Evolutionary conservation across 495 filamentous ascomycete species (phyloP).

Genomic region (Mytilinidion resinicola): DNA sequence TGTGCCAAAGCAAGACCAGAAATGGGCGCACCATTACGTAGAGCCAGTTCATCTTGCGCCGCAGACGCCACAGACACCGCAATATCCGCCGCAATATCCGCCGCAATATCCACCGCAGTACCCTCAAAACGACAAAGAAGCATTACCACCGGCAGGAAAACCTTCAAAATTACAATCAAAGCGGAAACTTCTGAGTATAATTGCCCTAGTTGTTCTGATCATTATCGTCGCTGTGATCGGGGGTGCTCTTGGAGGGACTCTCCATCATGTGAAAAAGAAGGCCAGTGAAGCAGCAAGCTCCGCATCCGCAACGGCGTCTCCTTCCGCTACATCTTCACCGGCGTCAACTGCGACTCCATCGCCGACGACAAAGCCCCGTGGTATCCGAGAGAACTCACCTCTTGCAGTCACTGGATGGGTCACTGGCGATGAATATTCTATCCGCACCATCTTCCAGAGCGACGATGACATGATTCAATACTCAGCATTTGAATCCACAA

Average conservation of each 20-base stretch:
- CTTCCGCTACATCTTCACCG: not conserved
- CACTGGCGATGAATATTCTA: not conserved
- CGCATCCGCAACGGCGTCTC: not conserved
- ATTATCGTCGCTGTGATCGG: not conserved
- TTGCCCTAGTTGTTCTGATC: not conserved
- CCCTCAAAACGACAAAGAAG: too few relatives aligned
- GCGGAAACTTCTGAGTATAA: not conserved
- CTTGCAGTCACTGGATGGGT: not conserved
- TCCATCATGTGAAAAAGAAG: not conserved
- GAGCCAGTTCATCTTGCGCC: too few relatives aligned
- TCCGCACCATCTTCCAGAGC: not conserved
- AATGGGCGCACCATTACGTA: too few relatives aligned
- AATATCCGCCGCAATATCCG: too few relatives aligned
- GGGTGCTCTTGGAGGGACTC: not conserved
- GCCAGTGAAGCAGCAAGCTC: not conserved
- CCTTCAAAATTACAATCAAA: too few relatives aligned
- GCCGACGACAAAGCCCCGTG: not conserved
- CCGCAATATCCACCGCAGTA: too few relatives aligned
- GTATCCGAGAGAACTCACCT: not conserved
- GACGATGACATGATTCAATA: not conserved
- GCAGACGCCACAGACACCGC: too few relatives aligned
- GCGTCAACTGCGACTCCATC: not conserved
- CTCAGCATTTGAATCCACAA: not conserved
- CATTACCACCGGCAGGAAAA: too few relatives aligned
- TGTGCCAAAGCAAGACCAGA: too few relatives aligned